Evolutionary conservation across 2,329 filamentous ascomycete genomes (phyloP).

Genomic region (Zymoseptoria ardabiliae): DNA sequence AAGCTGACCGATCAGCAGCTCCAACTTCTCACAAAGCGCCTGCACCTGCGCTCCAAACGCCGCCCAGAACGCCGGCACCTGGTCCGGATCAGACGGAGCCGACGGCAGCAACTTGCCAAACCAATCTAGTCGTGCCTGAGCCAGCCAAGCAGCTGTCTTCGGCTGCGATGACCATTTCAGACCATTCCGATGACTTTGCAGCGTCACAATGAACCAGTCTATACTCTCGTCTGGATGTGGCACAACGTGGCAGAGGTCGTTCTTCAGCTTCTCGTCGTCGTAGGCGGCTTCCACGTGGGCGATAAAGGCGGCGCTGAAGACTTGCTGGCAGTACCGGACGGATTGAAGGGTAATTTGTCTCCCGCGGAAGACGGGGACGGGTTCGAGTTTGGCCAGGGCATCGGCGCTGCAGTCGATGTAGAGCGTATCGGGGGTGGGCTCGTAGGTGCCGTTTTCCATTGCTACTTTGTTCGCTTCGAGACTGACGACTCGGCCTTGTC

Average conservation of each 20-base stretch:
- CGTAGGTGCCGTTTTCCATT: constrained; percentile 6
- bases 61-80: background rate
- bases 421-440: constrained; percentile 6
- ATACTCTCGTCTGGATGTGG: constrained; percentile 11
- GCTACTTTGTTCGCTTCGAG: constrained; percentile 6
- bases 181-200: constrained; percentile 6
- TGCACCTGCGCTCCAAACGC: constrained; percentile 1
- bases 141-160: constrained; percentile 8
- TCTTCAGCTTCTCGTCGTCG: constrained; percentile 7
- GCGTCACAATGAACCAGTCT: constrained; percentile 4
- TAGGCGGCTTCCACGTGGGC: constrained; percentile 14
- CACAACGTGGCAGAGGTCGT: constrained; percentile 8
- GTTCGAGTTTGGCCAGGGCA: constrained; percentile 5
- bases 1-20: constrained; percentile 1
- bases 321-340: constrained; percentile 16
- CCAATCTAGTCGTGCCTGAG: constrained; percentile 9
- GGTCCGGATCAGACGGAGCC: constrained; percentile 1
- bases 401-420: constrained; percentile 17
- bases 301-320: constrained; percentile 18
- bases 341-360: constrained; percentile 13
- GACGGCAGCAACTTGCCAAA: constrained; percentile 3
- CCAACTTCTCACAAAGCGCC: constrained; percentile 5
- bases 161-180: constrained; percentile 6
- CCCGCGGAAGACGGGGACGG: constrained; percentile 9
- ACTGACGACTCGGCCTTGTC: constrained; percentile 7